Evolutionary conservation across 768 basidiomycete genomes (phyloP).

Genomic region (Suillus lakei): DNA sequence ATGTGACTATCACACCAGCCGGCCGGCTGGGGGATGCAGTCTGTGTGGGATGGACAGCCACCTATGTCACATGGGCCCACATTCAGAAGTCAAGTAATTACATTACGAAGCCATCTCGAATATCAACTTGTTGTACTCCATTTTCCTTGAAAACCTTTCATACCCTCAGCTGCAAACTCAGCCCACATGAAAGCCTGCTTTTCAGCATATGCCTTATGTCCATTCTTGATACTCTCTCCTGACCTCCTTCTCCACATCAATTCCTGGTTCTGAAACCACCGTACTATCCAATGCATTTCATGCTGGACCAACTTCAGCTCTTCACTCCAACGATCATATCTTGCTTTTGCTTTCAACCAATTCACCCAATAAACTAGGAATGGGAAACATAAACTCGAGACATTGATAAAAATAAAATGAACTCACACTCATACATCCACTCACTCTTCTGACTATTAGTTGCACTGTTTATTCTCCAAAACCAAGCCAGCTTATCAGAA

Average conservation of each 20-base stretch:
- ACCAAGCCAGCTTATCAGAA: constrained; percentile 11
- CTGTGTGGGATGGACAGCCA: too few species aligned
- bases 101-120: not conserved
- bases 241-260: not conserved
- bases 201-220: not conserved
- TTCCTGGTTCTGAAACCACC: constrained; percentile 14
- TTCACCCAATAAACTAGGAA: constrained; percentile 7
- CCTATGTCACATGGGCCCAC: too few species aligned
- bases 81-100: not conserved
- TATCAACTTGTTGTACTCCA: not conserved
- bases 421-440: constrained; percentile 8
- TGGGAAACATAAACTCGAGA: not conserved
- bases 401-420: not conserved
- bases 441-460: not conserved
- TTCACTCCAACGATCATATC: constrained; percentile 21
- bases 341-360: constrained; percentile 21
- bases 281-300: constrained; percentile 25
- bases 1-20: too few species aligned
- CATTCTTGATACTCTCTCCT: not conserved
- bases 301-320: constrained; percentile 19
- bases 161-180: not conserved
- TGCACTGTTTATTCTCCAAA: not conserved
- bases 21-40: too few species aligned
- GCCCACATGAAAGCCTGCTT: not conserved
- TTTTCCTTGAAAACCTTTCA: not conserved